These are phyloP conservation scores for Hypoxylon sp. DNA, from an alignment of 2,329 filamentous ascomycete genomes.

Conservation along the genomic window DNA sequence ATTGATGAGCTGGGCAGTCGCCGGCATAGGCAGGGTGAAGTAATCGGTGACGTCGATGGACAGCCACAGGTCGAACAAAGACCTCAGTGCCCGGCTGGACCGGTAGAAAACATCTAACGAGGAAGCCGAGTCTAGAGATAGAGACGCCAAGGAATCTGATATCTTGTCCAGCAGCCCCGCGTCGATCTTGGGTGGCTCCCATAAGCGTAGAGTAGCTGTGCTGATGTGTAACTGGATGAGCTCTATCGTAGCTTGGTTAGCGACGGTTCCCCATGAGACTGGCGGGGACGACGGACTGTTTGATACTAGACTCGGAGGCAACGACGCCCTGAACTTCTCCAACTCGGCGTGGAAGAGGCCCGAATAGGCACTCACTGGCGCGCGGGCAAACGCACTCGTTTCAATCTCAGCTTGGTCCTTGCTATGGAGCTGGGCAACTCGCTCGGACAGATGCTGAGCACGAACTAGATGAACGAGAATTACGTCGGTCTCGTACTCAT, in stretches of 20 bases:
- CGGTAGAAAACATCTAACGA: conserved; percentile 60
- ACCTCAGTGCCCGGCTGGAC: conserved; percentile 55
- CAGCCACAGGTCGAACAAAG: conserved; percentile 60
- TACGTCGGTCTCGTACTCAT: conserved; percentile 57
- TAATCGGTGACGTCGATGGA: conserved; percentile 53
- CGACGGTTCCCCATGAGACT: background rate
- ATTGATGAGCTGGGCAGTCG: conserved; percentile 57
- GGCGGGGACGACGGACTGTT: conserved; percentile 47
- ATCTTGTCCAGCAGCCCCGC: conserved; percentile 51
- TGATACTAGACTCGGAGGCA: conserved; percentile 48
- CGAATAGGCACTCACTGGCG: conserved; percentile 55
- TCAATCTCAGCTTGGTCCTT: conserved; percentile 48
- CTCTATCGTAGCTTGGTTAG: conserved; percentile 39
- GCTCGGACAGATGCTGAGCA: conserved; percentile 59
- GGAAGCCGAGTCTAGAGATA: conserved; percentile 49
- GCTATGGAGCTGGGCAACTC: conserved; percentile 54
- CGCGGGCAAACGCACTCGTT: conserved; percentile 47
- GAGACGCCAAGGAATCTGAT: conserved; percentile 52
- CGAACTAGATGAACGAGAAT: conserved; percentile 57
- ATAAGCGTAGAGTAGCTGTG: conserved; percentile 53
- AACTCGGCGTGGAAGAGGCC: conserved; percentile 57
- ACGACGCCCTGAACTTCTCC: conserved; percentile 49
- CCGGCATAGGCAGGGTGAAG: conserved; percentile 55
- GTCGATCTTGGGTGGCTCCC: conserved; percentile 57
- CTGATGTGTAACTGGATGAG: conserved; percentile 52